phyloP scores from a whole-genome alignment of 306 rosid genomes.

The Trichosanthes cucumerina region DNA sequence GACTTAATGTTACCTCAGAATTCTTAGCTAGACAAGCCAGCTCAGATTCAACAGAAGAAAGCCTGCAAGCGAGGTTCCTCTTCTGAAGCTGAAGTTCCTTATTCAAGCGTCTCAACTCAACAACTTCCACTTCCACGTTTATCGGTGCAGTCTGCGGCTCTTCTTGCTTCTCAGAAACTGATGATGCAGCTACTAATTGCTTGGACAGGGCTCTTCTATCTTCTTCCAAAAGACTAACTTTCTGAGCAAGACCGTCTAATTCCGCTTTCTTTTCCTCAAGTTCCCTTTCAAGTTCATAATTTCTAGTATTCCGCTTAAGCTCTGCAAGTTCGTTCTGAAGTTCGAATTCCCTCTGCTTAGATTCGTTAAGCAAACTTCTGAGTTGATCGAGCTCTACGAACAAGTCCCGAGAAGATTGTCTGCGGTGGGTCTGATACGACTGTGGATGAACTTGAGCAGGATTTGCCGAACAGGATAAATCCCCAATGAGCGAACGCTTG shows the following conservation, averaged over 20 bases:
- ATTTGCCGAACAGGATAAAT: slow-evolving; percentile 55
- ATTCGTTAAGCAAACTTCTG: slow-evolving; percentile 64
- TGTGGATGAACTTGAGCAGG: slow-evolving; percentile 67
- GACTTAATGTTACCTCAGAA: slow-evolving; percentile 42
- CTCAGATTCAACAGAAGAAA: slow-evolving; percentile 57
- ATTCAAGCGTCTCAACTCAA: slow-evolving; percentile 76
- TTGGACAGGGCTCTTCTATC: slow-evolving; percentile 44
- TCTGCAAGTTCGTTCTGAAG: slow-evolving; percentile 67
- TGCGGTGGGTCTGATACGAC: slow-evolving; percentile 46
- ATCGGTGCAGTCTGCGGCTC: slow-evolving; percentile 18
- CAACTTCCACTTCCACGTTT: slow-evolving; percentile 68
- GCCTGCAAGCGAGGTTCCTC: slow-evolving; percentile 66
- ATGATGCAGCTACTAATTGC: slow-evolving; percentile 30
- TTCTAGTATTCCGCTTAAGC: slow-evolving; percentile 32
- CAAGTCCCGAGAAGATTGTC: slow-evolving; percentile 87
- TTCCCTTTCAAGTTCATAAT: slow-evolving; percentile 32
- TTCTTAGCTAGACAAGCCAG: slow-evolving; percentile 41
- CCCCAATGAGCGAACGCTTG: slow-evolving; percentile 73
- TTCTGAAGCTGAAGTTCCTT: slow-evolving; percentile 93
- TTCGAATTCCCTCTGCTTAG: slow-evolving; percentile 73
- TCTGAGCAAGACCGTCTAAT: slow-evolving; percentile 42
- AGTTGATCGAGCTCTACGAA: slow-evolving; percentile 82
- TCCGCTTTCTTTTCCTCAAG: slow-evolving; percentile 34
- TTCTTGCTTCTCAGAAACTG: slow-evolving; percentile 33
- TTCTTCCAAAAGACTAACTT: slow-evolving; percentile 43